Percentiles rank a stretch among this genome's conserved stretches.
phyloP scores from a whole-genome alignment of 1,284 basidiomycete genomes.

The Wallemia ichthyophaga region DNA sequence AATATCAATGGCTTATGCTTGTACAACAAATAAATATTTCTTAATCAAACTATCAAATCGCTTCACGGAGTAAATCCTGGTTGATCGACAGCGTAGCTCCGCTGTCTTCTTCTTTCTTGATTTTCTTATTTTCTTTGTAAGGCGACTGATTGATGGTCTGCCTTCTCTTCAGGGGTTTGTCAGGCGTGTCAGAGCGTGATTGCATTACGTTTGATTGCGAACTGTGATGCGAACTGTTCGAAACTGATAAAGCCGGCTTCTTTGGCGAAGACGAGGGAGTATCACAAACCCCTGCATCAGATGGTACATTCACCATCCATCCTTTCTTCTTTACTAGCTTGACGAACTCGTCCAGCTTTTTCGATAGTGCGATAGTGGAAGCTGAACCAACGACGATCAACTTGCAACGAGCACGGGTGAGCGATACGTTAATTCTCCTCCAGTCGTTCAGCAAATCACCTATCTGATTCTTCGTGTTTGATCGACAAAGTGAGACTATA shows the following conservation, averaged over 20 bases:
- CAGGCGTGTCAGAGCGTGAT: neutral
- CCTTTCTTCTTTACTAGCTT: slow-evolving; percentile 31
- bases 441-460: slow-evolving; percentile 84
- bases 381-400: slow-evolving; percentile 65
- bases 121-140: neutral
- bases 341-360: slow-evolving; percentile 41
- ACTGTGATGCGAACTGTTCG: neutral
- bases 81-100: neutral
- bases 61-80: neutral
- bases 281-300: neutral
- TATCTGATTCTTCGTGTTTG: slow-evolving; percentile 34
- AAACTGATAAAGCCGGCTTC: neutral
- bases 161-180: neutral
- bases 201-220: neutral
- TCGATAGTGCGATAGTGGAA: slow-evolving; percentile 30
- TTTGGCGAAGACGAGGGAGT: neutral
- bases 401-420: slow-evolving; percentile 72
- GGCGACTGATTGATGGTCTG: neutral
- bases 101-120: neutral
- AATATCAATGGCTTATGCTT: no score
- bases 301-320: slow-evolving; percentile 27
- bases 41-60: no score
- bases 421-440: slow-evolving; percentile 82
- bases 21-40: no score
- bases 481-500: slow-evolving; percentile 69